Percentiles rank a stretch among this genome's conserved stretches.
These are phyloP conservation scores for Ganoderma lucidum DNA, from an alignment of 1,284 basidiomycete species.

Conservation along the genomic window DNA sequence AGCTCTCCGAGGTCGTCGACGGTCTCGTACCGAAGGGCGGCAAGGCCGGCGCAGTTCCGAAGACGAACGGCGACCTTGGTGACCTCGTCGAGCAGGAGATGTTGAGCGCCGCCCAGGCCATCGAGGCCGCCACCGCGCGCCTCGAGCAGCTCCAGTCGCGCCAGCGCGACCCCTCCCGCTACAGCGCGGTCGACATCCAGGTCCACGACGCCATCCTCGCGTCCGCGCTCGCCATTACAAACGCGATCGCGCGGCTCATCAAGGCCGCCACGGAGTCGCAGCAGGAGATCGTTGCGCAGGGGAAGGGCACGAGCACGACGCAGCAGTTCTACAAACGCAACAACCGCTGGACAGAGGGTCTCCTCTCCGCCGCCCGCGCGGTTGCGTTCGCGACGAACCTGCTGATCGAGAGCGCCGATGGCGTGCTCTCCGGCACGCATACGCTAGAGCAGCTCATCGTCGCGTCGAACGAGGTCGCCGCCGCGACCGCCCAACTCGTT, in stretches of 20 bases:
- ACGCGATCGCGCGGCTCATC: conserved; percentile 94
- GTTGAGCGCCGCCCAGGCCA: conserved; percentile 92
- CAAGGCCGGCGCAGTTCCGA: conserved; percentile 70
- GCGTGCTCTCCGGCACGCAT: conserved; percentile 95
- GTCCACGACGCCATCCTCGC: conserved; percentile 98
- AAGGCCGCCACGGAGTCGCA: conserved; percentile 97
- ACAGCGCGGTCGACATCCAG: conserved; percentile 91
- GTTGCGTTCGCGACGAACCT: conserved; percentile 98
- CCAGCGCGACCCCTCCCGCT: conserved; percentile 85
- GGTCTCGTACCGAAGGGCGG: conserved; percentile 85
- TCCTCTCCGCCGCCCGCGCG: conserved; percentile 97
- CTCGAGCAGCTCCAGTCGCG: conserved; percentile 91
- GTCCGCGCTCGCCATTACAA: conserved; percentile 94
- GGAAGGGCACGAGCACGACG: conserved; percentile 88
- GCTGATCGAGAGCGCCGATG: conserved; percentile 97
- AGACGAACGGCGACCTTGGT: conserved; percentile 92
- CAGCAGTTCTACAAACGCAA: conserved; percentile 99
- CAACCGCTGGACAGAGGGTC: conserved; percentile 99
- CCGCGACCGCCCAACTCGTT: conserved; percentile 96
- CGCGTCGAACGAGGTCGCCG: conserved; percentile 98
- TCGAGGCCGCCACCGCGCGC: conserved; percentile 92
- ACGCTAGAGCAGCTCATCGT: conserved; percentile 99
- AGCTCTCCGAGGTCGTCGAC: conserved; percentile 90
- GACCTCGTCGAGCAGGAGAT: conserved; percentile 98
- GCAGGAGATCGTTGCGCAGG: conserved; percentile 97